Evolutionary conservation across 139 green algal genomes (phyloP).

Genomic region (Mychonastes homosphaera): DNA sequence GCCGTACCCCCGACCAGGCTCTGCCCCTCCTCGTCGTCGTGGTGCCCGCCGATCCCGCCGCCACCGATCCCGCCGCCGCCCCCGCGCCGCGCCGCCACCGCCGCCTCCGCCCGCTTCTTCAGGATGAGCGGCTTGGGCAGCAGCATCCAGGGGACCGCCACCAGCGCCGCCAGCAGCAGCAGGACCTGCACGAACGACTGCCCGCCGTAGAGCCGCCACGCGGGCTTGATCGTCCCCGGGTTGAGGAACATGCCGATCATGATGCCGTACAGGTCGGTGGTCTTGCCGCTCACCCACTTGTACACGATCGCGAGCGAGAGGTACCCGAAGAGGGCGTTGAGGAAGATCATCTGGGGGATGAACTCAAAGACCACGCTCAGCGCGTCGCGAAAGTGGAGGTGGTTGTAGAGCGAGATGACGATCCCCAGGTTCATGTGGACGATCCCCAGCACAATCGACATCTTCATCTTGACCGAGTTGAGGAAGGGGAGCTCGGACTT

Average conservation of each 20-base stretch:
- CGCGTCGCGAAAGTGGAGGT: constrained; percentile 68
- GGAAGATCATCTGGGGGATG: constrained; percentile 89
- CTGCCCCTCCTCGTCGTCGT: constrained; percentile 1
- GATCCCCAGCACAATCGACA: constrained; percentile 89
- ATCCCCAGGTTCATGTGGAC: constrained; percentile 96
- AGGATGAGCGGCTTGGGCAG: constrained; percentile 95
- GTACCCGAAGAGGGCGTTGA: constrained; percentile 94
- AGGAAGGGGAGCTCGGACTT: constrained; percentile 90
- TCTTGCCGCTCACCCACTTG: constrained; percentile 73
- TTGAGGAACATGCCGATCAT: constrained; percentile 99
- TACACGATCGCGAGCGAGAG: constrained; percentile 87
- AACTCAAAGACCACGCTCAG: constrained; percentile 86
- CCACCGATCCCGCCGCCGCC: background rate
- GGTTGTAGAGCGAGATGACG: constrained; percentile 85
- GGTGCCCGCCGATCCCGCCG: constrained; percentile 5
- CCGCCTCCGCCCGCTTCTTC: constrained; percentile 60
- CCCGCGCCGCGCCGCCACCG: constrained; percentile 2
- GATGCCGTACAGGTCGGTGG: constrained; percentile 91
- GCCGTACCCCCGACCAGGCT: background rate
- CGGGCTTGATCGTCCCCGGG: constrained; percentile 32
- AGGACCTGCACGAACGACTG: constrained; percentile 61
- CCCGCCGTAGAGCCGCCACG: constrained; percentile 39
- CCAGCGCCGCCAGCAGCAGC: constrained; percentile 71
- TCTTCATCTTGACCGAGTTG: constrained; percentile 99
- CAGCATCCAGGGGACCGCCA: constrained; percentile 91